phyloP scores from a whole-genome alignment of 495 filamentous ascomycete genomes.

The Talaromyces thailandensis region DNA sequence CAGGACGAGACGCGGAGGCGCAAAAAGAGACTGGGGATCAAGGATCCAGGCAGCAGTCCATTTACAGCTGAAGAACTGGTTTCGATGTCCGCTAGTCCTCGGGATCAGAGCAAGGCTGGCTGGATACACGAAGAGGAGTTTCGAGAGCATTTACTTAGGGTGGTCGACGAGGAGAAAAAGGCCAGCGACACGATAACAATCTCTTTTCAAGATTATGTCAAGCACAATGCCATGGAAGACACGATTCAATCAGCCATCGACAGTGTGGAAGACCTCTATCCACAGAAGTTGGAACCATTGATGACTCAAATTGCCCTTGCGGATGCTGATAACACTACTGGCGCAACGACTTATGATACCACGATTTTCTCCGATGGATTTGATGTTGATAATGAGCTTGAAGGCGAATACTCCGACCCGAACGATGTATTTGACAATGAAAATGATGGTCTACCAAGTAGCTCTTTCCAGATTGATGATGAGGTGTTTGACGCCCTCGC shows the following conservation, averaged over 20 bases:
- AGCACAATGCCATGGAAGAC: slow-evolving; percentile 38
- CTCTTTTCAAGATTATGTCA: slow-evolving; percentile 57
- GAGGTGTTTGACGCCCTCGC: not conserved
- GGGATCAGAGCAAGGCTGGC: slow-evolving; percentile 54
- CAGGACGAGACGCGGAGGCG: slow-evolving; percentile 78
- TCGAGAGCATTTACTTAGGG: slow-evolving; percentile 46
- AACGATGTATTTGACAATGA: slow-evolving; percentile 6
- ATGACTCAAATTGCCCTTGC: slow-evolving; percentile 7
- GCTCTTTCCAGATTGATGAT: slow-evolving; percentile 17
- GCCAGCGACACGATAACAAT: slow-evolving; percentile 36
- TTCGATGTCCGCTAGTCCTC: slow-evolving; percentile 75
- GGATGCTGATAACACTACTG: slow-evolving; percentile 3
- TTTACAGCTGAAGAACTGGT: slow-evolving; percentile 72
- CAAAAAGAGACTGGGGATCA: slow-evolving; percentile 55
- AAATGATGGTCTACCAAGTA: not conserved
- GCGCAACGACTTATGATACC: slow-evolving; percentile 38
- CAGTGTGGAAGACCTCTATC: slow-evolving; percentile 79
- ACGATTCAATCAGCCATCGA: slow-evolving; percentile 66
- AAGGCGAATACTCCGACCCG: slow-evolving; percentile 10
- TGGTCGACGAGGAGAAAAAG: slow-evolving; percentile 53
- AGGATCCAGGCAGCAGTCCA: slow-evolving; percentile 55
- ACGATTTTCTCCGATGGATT: slow-evolving; percentile 30
- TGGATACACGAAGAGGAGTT: slow-evolving; percentile 94
- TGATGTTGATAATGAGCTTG: slow-evolving; percentile 13
- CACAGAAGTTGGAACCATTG: slow-evolving; percentile 44